Evolutionary conservation across 257 asterid genomes (phyloP).

Genomic region (Penstemon barbatus): DNA sequence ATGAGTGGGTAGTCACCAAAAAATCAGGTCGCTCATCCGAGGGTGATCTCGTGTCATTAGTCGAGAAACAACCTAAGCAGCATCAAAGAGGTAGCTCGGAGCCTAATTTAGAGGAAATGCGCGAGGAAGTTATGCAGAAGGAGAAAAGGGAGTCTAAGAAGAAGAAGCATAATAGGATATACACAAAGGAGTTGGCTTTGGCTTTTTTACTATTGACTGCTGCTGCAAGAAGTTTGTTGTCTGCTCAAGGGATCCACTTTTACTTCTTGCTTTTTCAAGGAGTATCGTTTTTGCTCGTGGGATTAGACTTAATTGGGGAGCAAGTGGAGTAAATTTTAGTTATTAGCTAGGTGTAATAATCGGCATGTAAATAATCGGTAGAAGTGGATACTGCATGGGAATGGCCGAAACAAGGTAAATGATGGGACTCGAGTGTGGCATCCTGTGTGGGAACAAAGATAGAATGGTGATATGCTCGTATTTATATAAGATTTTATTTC

Average conservation of each 20-base stretch:
- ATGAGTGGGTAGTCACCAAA: conserved; percentile 97
- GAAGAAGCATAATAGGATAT: conserved; percentile 79
- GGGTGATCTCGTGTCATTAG: conserved; percentile 62
- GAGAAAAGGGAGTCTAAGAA: conserved; percentile 39
- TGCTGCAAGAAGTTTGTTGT: conserved; percentile 68
- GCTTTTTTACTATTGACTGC: conserved; percentile 87
- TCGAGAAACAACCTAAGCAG: conserved; percentile 42
- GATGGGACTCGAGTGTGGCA: neutral
- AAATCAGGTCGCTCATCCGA: conserved; percentile 88
- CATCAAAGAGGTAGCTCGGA: conserved; percentile 49
- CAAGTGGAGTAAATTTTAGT: conserved; percentile 47
- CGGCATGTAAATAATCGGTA: neutral
- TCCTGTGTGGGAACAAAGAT: conserved; percentile 14
- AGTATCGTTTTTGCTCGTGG: conserved; percentile 81
- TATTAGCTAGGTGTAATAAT: neutral
- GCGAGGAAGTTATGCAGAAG: conserved; percentile 44
- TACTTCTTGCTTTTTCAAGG: conserved; percentile 94
- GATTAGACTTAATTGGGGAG: conserved; percentile 94
- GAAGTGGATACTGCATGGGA: conserved; percentile 21
- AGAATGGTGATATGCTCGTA: conserved; percentile 21
- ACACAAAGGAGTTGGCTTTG: conserved; percentile 70
- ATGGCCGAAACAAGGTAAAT: conserved; percentile 11
- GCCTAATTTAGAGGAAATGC: conserved; percentile 44
- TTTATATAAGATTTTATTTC: conserved; percentile 14
- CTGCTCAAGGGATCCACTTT: conserved; percentile 96